Evolutionary conservation across 805 yeast species (phyloP), one percentile per base, ranked within the genome.

Genomic region (Cyberlindnera suaveolens): DNA sequence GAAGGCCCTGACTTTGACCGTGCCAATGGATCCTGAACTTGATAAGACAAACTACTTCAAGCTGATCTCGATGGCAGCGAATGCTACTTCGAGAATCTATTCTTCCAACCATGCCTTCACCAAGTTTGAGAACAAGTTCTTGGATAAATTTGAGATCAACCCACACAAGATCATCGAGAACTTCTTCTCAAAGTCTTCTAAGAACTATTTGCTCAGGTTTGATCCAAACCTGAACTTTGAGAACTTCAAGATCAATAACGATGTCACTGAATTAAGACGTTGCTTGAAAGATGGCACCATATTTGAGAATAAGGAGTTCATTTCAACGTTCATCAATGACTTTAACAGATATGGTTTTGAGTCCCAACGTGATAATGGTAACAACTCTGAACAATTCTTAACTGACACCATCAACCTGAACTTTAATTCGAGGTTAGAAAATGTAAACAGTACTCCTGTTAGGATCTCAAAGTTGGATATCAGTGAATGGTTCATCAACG

Each of bases 121-220:
- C 5, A 72, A 60, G 48, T 63, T 65, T 37, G 68, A 58, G 42
- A 71, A 62, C 36, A 67, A 70, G 32, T 64, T 68, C 39, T 51
- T 67, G 20, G 72, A 66, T 32, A 71, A 61, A 34, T 70, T 69
- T 40, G 68, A 64, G 34, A 61, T 62, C 36, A 68, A 70, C 38
- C 74, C 65, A 36, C 61, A 58, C 45, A 57, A 58, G 49, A 59
- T 64, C 16, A 57, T 64, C 18, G 63, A 58, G 15, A 54, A 58
- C 26, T 54, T 64, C 37, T 63, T 63, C 41, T 62, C 67, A n/a
- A 62, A 63, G 39, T 59, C 65, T 1, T 63, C 67, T 7, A 62
- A 58, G 48, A 58, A 64, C 34, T 62, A 63, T 40, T 36, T 63
- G 15, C 49, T 60, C 27, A 62, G 58, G 27, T 61, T 64, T 49